Evolutionary conservation across 352 stramenopile genomes (phyloP).

Genomic region (Phytopythium oedochilum): DNA sequence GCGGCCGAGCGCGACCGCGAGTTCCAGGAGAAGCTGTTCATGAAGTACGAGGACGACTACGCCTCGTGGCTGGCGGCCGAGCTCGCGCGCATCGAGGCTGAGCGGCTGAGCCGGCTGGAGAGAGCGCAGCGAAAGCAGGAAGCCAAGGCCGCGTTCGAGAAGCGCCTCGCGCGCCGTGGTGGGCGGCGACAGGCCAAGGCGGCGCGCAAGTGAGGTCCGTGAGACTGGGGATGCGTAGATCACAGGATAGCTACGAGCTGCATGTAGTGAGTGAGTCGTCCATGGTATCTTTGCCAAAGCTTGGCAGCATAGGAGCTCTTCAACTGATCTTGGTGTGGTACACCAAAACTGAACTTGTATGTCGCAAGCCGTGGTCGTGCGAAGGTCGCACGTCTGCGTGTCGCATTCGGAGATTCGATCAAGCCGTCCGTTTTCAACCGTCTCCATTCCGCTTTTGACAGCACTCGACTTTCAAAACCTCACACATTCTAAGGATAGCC

Average conservation of each 20-base stretch:
- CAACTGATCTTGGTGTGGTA: too few species aligned
- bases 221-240: too few species aligned
- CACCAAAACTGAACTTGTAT: too few species aligned
- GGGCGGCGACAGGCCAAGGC: slow-evolving; percentile 37
- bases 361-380: too few species aligned
- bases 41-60: slow-evolving; percentile 73
- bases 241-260: too few species aligned
- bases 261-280: too few species aligned
- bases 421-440: too few species aligned
- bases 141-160: slow-evolving; percentile 47
- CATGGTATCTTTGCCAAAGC: too few species aligned
- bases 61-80: slow-evolving; percentile 54
- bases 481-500: not conserved
- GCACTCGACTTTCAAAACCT: not conserved
- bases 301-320: too few species aligned
- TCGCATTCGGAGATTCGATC: too few species aligned
- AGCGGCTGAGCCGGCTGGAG: slow-evolving; percentile 31
- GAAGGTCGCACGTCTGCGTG: too few species aligned
- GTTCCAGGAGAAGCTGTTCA: slow-evolving; percentile 43
- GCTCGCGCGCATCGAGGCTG: slow-evolving; percentile 35
- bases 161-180: slow-evolving; percentile 45
- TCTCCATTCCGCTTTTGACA: not conserved
- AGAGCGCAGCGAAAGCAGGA: slow-evolving; percentile 32
- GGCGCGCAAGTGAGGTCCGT: slow-evolving; percentile 15
- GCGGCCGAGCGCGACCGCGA: slow-evolving; percentile 36